Percentiles rank a stretch among this genome's conserved stretches.
Evolutionary conservation across 371 early-diverging fungal genomes (phyloP).

Genomic region (Catenaria anguillulae): DNA sequence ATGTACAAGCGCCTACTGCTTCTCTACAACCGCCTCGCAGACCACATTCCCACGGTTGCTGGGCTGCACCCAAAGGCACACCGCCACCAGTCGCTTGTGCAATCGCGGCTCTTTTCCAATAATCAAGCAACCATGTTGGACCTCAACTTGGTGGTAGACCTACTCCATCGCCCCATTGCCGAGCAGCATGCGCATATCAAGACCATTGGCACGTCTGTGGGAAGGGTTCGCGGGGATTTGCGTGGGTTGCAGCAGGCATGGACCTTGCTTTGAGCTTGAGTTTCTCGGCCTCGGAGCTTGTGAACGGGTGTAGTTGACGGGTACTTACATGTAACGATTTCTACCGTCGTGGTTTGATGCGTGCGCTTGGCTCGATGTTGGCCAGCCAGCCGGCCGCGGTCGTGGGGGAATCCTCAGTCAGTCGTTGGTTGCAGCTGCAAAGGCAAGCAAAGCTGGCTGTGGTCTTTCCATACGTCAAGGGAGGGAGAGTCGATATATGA

Average conservation of each 20-base stretch:
- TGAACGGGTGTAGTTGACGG: no score
- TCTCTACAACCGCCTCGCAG: constrained; percentile 61
- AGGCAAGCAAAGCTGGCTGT: no score
- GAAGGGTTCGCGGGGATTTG: not conserved
- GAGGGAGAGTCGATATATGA: no score
- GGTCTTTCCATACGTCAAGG: no score
- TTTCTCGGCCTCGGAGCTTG: no score
- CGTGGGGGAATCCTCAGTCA: no score
- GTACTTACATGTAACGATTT: no score
- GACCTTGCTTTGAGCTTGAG: no score
- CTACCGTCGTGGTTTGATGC: no score
- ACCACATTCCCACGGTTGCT: constrained; percentile 60
- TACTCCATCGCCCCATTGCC: not conserved
- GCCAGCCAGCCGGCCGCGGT: no score
- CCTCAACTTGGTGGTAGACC: not conserved
- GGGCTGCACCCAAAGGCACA: constrained; percentile 87
- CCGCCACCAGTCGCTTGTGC: constrained; percentile 19
- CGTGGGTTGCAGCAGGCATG: not conserved
- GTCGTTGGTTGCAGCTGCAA: no score
- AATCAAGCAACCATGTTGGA: not conserved
- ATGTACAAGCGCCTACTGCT: constrained; percentile 69
- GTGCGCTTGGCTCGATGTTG: no score
- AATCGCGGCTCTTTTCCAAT: not conserved
- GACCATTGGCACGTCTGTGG: not conserved
- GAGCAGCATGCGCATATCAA: not conserved